Conservation (phyloP, 371 early-diverging fungal species). For the Choanephora cucurbitarum region DNA sequence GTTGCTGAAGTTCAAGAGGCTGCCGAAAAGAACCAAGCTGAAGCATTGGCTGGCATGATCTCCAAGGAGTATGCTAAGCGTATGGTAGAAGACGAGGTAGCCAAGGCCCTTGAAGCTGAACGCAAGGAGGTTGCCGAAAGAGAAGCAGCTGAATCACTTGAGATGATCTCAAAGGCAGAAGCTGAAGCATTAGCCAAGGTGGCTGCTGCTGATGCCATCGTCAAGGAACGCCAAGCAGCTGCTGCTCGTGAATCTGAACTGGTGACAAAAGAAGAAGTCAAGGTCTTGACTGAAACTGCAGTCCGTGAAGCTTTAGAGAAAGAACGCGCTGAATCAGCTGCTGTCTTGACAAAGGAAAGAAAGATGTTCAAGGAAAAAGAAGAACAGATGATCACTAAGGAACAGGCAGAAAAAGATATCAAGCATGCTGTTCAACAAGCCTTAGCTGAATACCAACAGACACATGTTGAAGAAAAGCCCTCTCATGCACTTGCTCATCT, state of each 20-base stretch:
- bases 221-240: slow-evolving; percentile 30
- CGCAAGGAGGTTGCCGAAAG: slow-evolving; percentile 17
- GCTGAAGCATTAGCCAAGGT: slow-evolving; percentile 27
- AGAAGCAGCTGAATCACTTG: slow-evolving; percentile 18
- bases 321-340: slow-evolving; percentile 14
- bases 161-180: slow-evolving; percentile 32
- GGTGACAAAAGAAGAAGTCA: slow-evolving; percentile 27
- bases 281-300: slow-evolving; percentile 15
- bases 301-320: slow-evolving; percentile 21
- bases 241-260: slow-evolving; percentile 28
- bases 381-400: slow-evolving; percentile 17
- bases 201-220: slow-evolving; percentile 31
- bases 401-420: slow-evolving; percentile 17
- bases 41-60: slow-evolving; percentile 18
- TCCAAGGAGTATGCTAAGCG: slow-evolving; percentile 13
- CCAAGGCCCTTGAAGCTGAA: slow-evolving; percentile 21
- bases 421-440: slow-evolving; percentile 18
- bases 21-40: slow-evolving; percentile 15
- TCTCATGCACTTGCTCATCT: not conserved
- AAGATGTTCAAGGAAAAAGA: slow-evolving; percentile 25
- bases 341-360: slow-evolving; percentile 18
- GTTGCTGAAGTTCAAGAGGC: slow-evolving; percentile 15
- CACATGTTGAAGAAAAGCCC: not conserved
- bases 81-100: slow-evolving; percentile 18
- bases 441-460: slow-evolving; percentile 13